Base-by-base conservation (phyloP, 2,329 filamentous ascomycete genomes). In the Colletotrichum scovillei region DNA sequence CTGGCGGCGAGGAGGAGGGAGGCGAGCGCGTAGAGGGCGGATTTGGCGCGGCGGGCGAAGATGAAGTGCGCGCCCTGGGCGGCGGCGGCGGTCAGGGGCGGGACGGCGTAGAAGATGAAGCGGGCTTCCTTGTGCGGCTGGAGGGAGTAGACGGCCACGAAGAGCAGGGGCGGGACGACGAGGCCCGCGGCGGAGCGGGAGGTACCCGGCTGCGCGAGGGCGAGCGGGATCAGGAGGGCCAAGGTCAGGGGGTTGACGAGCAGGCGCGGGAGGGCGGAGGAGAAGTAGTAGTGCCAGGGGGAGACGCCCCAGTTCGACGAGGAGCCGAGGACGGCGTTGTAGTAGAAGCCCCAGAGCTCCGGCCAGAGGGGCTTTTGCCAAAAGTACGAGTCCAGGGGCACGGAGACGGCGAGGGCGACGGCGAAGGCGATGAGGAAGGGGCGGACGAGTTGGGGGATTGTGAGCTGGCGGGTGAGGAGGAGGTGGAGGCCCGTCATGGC, bases 51-150 rank as follows among this genome's bases (percentile, higher is more conserved):
- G 53, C 92, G 91, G 0, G 85, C 87, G 84, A 90, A 93, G 75
- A 97, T 84, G 82, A 91, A 92, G 69, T 91, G 89, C 16, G 95
- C 94, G 24, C 92, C 92, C 5, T 94, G 87, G 3, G 94, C 92
- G 0, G 95, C 92, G 3, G 92, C 89, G 12, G 92, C 93, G 0
- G 95, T 98, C 35, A 98, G 85, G 0, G 92, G 88, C 0, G 97
- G 97, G 28, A 97, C 88, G 65, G 91, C 88, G 83, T 98, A 98
- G 78, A 98, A 91, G 77, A 99, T 92, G 86, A 99, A 99, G 22
- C 97, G 93, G 81, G 95, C 93, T 84, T 99, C 97, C 81, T 99
- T 99, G 85, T 99, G 97, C 0, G 96, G 95, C 74, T 98, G 93
- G 63, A 95, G 78, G 75, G 95, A 98, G 86, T 98, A 98, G 56